Base-by-base conservation (phyloP, 768 basidiomycete genomes). In the Mrakia gelida region DNA sequence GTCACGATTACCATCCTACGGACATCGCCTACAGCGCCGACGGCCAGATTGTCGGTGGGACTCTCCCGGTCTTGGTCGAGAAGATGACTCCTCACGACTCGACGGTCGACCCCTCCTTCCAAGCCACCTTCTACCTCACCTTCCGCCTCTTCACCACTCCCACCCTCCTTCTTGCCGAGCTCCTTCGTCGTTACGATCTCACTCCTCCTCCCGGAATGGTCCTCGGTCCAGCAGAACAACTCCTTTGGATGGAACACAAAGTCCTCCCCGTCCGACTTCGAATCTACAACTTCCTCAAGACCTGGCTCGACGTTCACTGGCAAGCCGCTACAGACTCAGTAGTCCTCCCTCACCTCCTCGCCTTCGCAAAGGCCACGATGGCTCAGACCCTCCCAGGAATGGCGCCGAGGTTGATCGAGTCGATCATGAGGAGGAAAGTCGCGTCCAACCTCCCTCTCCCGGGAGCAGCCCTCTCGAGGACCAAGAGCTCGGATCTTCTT, bases 41-140 rank as follows among this genome's bases (percentile, higher is more conserved):
- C 18, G 95, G 95, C 3, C 89, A 90, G 80, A 89, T 98, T 28
- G 92, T 95, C 15, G 95, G 94, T 32, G 97, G 94, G 2, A 94
- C 94, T 6, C 86, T 99, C 79, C 88, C 88, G 26, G 95, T 91
- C 1, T 87, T 99, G 62, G 91, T 98, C n/a, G 95, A 96, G 86
- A 95, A 94, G 86, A 92, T 98, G 91, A 96, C 96, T 28, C 94
- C 95, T 7, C 93, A 97, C 82, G 94, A 94, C 82, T 91, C 90
- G 77, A 72, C 71, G 52, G 93, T 94, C 75, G 95, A 98, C 82
- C 87, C 92, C 26, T 89, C 90, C 0, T 95, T 98, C 84, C 88
- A 91, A 21, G 89, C 91, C 7, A 91, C 95, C 43, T 98, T 99
- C 86, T 95, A 95, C 87, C 87, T 95, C 81, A 98, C 95, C 0